These are phyloP conservation scores for Exserohilum rostratum DNA, from an alignment of 2,329 filamentous ascomycete species.

Conservation along the genomic window DNA sequence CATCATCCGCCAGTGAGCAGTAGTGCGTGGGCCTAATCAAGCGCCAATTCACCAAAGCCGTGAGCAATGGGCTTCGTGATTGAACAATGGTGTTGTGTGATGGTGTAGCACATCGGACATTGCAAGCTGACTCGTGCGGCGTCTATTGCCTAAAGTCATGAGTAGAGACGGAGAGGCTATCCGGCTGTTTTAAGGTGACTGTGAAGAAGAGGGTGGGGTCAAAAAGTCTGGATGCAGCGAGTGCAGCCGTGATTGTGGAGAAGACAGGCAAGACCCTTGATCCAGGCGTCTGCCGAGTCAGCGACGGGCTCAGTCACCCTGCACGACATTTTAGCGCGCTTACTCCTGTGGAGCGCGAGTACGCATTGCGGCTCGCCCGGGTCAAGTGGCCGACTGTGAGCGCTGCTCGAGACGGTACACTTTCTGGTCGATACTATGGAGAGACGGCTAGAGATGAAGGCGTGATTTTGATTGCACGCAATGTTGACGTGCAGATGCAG, in stretches of 20 bases:
- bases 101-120: not conserved
- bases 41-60: not conserved
- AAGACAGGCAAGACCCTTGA: constrained; percentile 27
- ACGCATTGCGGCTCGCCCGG: constrained; percentile 22
- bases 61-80: not conserved
- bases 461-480: not conserved
- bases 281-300: constrained; percentile 12
- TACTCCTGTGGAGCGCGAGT: constrained; percentile 23
- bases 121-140: constrained; percentile 10
- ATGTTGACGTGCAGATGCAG: constrained; percentile 12
- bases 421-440: constrained; percentile 8
- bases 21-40: not conserved
- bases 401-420: constrained; percentile 12
- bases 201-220: constrained; percentile 20
- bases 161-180: constrained; percentile 4
- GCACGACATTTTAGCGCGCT: constrained; percentile 33
- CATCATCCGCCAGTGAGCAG: constrained; percentile 14
- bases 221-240: constrained; percentile 21
- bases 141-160: constrained; percentile 6
- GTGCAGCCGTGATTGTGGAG: constrained; percentile 21
- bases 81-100: not conserved
- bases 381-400: constrained; percentile 20
- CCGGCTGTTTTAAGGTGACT: constrained; percentile 8
- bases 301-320: constrained; percentile 24
- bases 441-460: constrained; percentile 2